phyloP scores from a whole-genome alignment of 1,139 yeast species.

The Arxiozyma slooffiae region DNA sequence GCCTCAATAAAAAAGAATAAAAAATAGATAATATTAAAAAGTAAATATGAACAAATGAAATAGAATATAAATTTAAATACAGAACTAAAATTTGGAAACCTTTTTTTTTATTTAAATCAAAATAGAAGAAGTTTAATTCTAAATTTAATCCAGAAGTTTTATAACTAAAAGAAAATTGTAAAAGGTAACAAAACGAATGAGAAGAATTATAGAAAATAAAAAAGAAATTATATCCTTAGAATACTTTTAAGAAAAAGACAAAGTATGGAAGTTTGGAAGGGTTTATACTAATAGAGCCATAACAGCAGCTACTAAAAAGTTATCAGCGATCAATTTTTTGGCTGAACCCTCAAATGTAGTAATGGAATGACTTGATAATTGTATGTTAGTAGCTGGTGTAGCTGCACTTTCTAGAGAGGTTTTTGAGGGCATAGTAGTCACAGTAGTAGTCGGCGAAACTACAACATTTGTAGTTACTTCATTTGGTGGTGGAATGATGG shows the following conservation, averaged over 20 bases:
- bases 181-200: neutral
- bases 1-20: no score
- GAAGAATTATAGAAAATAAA: neutral
- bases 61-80: neutral
- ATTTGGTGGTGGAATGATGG: conserved; percentile 2
- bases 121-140: neutral
- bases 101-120: no score
- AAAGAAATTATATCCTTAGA: neutral
- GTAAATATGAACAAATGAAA: neutral
- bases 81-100: neutral
- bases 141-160: neutral
- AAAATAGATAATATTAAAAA: no score
- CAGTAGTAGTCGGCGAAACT: neutral
- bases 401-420: neutral
- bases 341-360: conserved; percentile 2
- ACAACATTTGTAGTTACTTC: neutral
- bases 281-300: conserved; percentile 1
- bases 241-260: neutral
- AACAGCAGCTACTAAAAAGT: neutral
- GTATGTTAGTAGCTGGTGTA: neutral
- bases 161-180: neutral
- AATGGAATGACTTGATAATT: neutral
- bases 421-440: neutral
- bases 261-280: neutral
- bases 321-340: neutral